A percentile compares a stretch with the other conserved stretches of the same genome.
phyloP scores from a whole-genome alignment of 768 basidiomycete species.

The Suillus tomentosus region DNA sequence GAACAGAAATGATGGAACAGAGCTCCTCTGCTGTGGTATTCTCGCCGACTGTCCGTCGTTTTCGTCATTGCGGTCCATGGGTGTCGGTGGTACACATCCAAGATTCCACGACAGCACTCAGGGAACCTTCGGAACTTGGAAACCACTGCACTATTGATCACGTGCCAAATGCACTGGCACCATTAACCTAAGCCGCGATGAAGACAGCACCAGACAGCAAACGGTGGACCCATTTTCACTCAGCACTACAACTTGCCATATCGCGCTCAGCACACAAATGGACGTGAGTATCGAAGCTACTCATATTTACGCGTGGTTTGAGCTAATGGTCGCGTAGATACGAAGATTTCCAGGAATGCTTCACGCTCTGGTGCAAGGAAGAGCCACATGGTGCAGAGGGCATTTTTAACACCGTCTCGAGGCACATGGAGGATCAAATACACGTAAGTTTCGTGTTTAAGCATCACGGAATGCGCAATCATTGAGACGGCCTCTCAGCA shows the following conservation, averaged over 20 bases:
- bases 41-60: conserved; percentile 19
- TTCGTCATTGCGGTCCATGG: conserved; percentile 35
- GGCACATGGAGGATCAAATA: conserved; percentile 71
- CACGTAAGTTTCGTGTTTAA: conserved; percentile 26
- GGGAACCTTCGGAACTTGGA: background rate
- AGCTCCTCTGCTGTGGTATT: conserved; percentile 51
- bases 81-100: conserved; percentile 6
- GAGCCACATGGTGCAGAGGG: conserved; percentile 62
- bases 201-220: conserved; percentile 39
- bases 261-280: conserved; percentile 54
- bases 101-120: background rate
- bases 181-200: background rate
- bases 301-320: background rate
- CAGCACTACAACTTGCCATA: conserved; percentile 53
- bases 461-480: background rate
- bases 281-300: conserved; percentile 41
- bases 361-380: conserved; percentile 64
- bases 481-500: conserved; percentile 43
- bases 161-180: conserved; percentile 22
- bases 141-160: conserved; percentile 16
- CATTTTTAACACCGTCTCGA: conserved; percentile 65
- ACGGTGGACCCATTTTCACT: conserved; percentile 53
- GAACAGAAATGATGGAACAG: conserved; percentile 74
- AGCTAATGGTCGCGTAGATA: conserved; percentile 34
- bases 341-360: conserved; percentile 63